Percentiles rank a stretch among this genome's conserved stretches.
phyloP scores from a whole-genome alignment of 768 basidiomycete species.

The Trametes punicea region DNA sequence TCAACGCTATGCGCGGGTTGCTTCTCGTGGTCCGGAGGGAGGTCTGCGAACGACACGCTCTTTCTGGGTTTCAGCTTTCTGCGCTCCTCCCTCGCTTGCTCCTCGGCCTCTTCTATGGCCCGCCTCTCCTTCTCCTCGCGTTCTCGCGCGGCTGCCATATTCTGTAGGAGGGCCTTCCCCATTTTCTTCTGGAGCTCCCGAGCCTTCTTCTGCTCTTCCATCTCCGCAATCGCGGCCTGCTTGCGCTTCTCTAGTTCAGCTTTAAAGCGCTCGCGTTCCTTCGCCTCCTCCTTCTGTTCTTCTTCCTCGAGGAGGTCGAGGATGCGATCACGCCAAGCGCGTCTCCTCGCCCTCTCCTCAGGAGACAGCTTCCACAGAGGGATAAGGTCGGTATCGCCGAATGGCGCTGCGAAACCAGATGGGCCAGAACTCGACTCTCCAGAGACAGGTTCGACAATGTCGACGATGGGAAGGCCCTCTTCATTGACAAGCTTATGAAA shows the following conservation, averaged over 20 bases:
- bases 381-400: constrained; percentile 45
- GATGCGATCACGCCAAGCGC: constrained; percentile 59
- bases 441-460: constrained; percentile 61
- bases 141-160: constrained; percentile 40
- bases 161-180: constrained; percentile 62
- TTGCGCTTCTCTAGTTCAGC: constrained; percentile 51
- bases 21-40: constrained; percentile 28
- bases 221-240: constrained; percentile 42
- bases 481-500: constrained; percentile 60
- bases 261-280: constrained; percentile 40
- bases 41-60: constrained; percentile 61
- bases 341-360: constrained; percentile 46
- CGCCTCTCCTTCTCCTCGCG: constrained; percentile 35
- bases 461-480: constrained; percentile 77
- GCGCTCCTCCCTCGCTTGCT: constrained; percentile 27
- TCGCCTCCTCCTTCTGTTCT: constrained; percentile 46
- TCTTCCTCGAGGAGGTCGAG: constrained; percentile 72
- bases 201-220: constrained; percentile 36
- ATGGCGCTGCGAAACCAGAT: constrained; percentile 8
- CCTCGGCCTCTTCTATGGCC: constrained; percentile 31
- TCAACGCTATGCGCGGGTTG: constrained; percentile 21
- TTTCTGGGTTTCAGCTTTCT: constrained; percentile 47
- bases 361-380: constrained; percentile 45
- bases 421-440: constrained; percentile 16
- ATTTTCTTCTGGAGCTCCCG: constrained; percentile 71